These are phyloP conservation scores for Silene latifolia DNA, from an alignment of 148 eudicot genomes.

Conservation along the genomic window DNA sequence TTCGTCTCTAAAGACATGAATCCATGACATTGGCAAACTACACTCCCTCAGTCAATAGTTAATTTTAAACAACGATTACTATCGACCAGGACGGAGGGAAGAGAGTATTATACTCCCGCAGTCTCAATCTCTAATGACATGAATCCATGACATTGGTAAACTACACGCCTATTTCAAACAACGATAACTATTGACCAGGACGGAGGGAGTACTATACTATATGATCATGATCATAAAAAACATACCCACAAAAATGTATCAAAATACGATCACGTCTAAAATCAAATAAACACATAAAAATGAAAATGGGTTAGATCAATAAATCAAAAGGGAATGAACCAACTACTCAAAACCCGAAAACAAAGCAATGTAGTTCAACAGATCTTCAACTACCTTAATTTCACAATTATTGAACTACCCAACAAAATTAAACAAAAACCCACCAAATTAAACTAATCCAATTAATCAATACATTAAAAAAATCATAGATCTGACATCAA, in stretches of 20 bases:
- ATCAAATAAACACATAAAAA: background rate
- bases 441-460: background rate
- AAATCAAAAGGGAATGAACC: background rate
- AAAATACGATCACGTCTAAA: background rate
- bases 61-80: too few species aligned
- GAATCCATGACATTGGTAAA: background rate
- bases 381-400: constrained; percentile 23
- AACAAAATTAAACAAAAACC: constrained; percentile 16
- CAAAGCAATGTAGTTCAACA: constrained; percentile 26
- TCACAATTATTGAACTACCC: constrained; percentile 2
- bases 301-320: constrained; percentile 15
- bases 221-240: constrained; percentile 2
- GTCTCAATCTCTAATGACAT: background rate
- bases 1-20: background rate
- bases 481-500: constrained; percentile 12
- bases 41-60: background rate
- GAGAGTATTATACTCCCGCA: too few species aligned
- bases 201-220: too few species aligned
- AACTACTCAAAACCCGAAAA: constrained; percentile 1
- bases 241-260: constrained; percentile 2
- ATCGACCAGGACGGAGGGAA: too few species aligned
- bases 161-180: background rate
- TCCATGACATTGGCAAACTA: background rate
- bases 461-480: background rate
- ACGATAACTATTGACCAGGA: too few species aligned